Conservation (phyloP, 495 filamentous ascomycete species). For the Podospora pseudoanserina region DNA sequence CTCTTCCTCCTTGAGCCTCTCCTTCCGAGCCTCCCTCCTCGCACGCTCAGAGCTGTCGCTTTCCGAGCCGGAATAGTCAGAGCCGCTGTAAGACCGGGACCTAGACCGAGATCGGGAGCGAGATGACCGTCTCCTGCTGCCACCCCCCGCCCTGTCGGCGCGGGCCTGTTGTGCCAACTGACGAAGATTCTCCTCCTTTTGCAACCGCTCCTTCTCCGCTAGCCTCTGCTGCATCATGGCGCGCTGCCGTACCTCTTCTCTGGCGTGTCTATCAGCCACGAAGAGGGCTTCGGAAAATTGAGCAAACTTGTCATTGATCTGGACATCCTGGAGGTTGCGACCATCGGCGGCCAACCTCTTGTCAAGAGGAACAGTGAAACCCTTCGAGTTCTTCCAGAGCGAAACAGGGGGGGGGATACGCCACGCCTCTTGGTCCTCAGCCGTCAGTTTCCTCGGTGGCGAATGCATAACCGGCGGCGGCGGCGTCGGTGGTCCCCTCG, state of each 20-base stretch:
- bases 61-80: constrained; percentile 55
- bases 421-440: constrained; percentile 96
- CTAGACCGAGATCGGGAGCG: constrained; percentile 45
- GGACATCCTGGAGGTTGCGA: constrained; percentile 85
- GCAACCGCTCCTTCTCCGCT: constrained; percentile 91
- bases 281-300: constrained; percentile 92
- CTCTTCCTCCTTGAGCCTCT: constrained; percentile 77
- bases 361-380: constrained; percentile 93
- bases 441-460: constrained; percentile 89
- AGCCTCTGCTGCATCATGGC: constrained; percentile 94
- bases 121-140: constrained; percentile 42
- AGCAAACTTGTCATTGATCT: constrained; percentile 98
- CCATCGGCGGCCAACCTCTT: constrained; percentile 97
- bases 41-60: constrained; percentile 66
- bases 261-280: constrained; percentile 88
- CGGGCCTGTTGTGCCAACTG: constrained; percentile 86
- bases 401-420: constrained; percentile 87
- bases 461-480: constrained; percentile 95
- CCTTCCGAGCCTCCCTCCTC: constrained; percentile 70
- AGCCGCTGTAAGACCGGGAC: constrained; percentile 51
- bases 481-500: constrained; percentile 85
- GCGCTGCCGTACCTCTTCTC: constrained; percentile 91
- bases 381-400: constrained; percentile 99
- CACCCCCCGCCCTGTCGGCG: constrained; percentile 64
- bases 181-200: constrained; percentile 91